Base-by-base conservation (phyloP, 2,329 filamentous ascomycete species). In the Fusarium veterinarium region DNA sequence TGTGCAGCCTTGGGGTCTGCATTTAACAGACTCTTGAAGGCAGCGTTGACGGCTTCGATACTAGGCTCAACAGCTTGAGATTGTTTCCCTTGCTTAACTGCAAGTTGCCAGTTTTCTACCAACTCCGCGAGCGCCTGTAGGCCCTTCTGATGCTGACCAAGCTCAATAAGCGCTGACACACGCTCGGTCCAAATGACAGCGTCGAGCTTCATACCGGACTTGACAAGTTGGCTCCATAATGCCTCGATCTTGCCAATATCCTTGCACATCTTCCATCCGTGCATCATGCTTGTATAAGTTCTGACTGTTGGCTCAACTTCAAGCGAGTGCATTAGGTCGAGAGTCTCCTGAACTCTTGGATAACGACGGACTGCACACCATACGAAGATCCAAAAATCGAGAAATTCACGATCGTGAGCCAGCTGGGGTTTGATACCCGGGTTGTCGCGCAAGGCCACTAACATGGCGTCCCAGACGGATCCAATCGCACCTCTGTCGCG, bases 261-360 rank as follows among this genome's bases (percentile, higher is more conserved):
- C 60, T 85, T 85, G 55, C 89, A 86, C 55, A 84, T 86, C 77
- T 87, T 88, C 81, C 91, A 94, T 3, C 93, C 93, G 62, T 89
- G 86, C 73, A 96, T 88, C 88, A 96, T 92, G 46, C 89, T 84
- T 42, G 90, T 92, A 88, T 92, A 96, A 0, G 93, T 92, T 73
- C 84, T 87, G 60, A 91, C 76, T 11, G 86, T 90, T 19, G 93
- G 91, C 62, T 83, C 80, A 35, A 92, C 78, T 2, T 87, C 89
- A 57, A 87, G 71, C 42, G 77, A 72, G 37, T 78, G 72, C 85
- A 88, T 88, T 46, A 82, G 62, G 37, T 83, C 81, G 75, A 87
- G 80, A 8, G 79, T 80, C 58, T 83, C 80, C 53, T 82, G 78
- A 17, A 82, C 58, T 64, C 72, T 74, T n/a, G 62, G 44, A 4